Conservation (phyloP, 495 filamentous ascomycete species). For the Penicillium odoratum region DNA sequence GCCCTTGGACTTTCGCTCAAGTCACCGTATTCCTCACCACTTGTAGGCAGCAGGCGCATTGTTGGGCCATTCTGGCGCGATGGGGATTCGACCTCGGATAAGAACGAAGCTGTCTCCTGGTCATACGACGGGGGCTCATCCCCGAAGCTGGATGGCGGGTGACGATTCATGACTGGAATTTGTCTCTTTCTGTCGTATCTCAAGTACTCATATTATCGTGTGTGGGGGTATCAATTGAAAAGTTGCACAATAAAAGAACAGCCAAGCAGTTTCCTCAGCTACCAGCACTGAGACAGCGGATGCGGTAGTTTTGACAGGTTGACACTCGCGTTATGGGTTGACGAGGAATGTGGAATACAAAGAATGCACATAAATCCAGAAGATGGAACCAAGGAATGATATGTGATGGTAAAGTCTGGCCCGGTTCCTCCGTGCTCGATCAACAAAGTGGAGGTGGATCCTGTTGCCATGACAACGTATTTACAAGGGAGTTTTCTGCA, state of each 20-base stretch:
- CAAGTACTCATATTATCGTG: constrained; percentile 28
- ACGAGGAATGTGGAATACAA: constrained; percentile 15
- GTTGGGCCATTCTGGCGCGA: constrained; percentile 46
- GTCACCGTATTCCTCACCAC: constrained; percentile 40
- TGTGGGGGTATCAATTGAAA: background rate
- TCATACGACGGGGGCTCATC: constrained; percentile 46
- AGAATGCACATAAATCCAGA: background rate
- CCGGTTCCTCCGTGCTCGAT: constrained; percentile 21
- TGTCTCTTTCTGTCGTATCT: constrained; percentile 14
- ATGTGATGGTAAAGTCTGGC: constrained; percentile 7
- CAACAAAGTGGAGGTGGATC: constrained; percentile 31
- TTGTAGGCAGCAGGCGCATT: constrained; percentile 62
- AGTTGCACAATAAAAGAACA: background rate
- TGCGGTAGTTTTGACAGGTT: constrained; percentile 9
- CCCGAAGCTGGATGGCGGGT: constrained; percentile 34
- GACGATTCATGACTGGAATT: constrained; percentile 34
- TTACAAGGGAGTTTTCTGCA: background rate
- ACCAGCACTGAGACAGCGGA: constrained; percentile 9
- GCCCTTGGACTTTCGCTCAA: constrained; percentile 20
- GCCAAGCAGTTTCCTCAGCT: background rate
- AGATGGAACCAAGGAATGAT: constrained; percentile 8
- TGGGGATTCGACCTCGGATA: constrained; percentile 35
- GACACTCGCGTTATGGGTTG: constrained; percentile 6
- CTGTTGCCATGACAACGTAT: constrained; percentile 33
- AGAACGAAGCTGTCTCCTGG: constrained; percentile 34